A percentile compares a stretch with the other conserved stretches of the same genome.
Conservation (phyloP, 2,329 filamentous ascomycete species). For the Plenodomus tracheiphilus region DNA sequence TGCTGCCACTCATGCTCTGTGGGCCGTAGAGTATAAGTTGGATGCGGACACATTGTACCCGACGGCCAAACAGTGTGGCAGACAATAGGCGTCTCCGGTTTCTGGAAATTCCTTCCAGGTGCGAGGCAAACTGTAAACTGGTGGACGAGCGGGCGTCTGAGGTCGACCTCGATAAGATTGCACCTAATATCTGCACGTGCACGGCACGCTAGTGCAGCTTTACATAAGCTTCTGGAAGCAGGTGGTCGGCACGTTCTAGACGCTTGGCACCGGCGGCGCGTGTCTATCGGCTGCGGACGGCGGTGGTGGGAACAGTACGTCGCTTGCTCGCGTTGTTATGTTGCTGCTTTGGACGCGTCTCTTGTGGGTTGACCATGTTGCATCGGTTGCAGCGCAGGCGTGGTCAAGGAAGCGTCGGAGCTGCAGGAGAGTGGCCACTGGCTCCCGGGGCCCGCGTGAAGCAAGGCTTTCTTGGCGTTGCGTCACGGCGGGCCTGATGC, state of each 20-base stretch:
- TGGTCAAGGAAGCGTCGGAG: neutral
- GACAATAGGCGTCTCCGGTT: too few species aligned
- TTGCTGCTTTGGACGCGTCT: neutral
- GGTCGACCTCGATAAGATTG: neutral
- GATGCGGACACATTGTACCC: too few species aligned
- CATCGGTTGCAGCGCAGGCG: neutral
- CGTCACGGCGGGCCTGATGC: neutral
- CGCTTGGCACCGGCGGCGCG: neutral
- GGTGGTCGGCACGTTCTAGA: neutral
- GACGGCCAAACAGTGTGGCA: too few species aligned
- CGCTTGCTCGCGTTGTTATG: neutral
- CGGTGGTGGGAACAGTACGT: neutral
- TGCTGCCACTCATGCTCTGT: too few species aligned
- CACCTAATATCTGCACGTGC: too few species aligned
- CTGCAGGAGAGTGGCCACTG: neutral
- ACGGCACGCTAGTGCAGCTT: neutral
- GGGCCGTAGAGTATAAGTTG: too few species aligned
- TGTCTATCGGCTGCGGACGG: neutral
- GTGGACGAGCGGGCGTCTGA: too few species aligned
- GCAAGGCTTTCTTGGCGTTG: neutral
- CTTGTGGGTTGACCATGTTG: neutral
- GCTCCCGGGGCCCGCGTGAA: neutral
- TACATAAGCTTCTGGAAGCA: neutral
- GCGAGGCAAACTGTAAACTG: too few species aligned
- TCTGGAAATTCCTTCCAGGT: too few species aligned